Evolutionary conservation across 2,329 filamentous ascomycete species (phyloP).

Genomic region (Arthrobotrys sphaeroides): DNA sequence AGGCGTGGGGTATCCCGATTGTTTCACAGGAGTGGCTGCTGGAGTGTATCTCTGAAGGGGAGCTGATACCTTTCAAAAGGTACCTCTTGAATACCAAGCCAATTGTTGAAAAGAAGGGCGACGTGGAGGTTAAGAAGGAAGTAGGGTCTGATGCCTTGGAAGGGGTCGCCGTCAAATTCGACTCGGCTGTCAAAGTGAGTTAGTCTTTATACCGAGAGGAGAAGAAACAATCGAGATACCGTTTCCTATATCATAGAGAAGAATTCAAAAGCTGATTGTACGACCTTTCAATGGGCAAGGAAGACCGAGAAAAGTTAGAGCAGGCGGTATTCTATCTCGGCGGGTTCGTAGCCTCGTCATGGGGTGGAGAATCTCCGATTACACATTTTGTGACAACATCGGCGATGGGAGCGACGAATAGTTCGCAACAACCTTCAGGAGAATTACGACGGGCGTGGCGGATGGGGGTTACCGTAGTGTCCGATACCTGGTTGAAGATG

Average conservation of each 20-base stretch:
- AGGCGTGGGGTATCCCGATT: slow-evolving; percentile 80
- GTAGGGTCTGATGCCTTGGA: slow-evolving; percentile 26
- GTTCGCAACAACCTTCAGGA: slow-evolving; percentile 7
- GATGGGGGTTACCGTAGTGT: slow-evolving; percentile 21
- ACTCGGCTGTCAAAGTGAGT: slow-evolving; percentile 48
- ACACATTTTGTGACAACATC: slow-evolving; percentile 43
- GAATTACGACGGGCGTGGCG: slow-evolving; percentile 39
- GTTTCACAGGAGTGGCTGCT: slow-evolving; percentile 85
- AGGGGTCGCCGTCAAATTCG: slow-evolving; percentile 36
- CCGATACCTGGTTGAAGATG: slow-evolving; percentile 42
- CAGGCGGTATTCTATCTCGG: slow-evolving; percentile 44
- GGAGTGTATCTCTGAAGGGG: slow-evolving; percentile 72
- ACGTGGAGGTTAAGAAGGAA: slow-evolving; percentile 14
- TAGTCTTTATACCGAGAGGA: not conserved
- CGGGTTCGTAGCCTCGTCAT: slow-evolving; percentile 37
- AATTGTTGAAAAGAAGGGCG: not conserved
- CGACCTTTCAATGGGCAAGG: slow-evolving; percentile 28
- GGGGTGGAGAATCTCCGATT: slow-evolving; percentile 40
- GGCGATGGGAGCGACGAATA: not conserved
- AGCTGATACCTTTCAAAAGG: slow-evolving; percentile 49
- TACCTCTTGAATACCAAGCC: slow-evolving; percentile 51
- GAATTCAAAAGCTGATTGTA: not conserved
- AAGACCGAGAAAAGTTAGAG: slow-evolving; percentile 54
- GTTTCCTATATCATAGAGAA: not conserved
- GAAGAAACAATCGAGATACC: not conserved